phyloP scores from a whole-genome alignment of 2,329 filamentous ascomycete species.

The Lachnellula suecica region DNA sequence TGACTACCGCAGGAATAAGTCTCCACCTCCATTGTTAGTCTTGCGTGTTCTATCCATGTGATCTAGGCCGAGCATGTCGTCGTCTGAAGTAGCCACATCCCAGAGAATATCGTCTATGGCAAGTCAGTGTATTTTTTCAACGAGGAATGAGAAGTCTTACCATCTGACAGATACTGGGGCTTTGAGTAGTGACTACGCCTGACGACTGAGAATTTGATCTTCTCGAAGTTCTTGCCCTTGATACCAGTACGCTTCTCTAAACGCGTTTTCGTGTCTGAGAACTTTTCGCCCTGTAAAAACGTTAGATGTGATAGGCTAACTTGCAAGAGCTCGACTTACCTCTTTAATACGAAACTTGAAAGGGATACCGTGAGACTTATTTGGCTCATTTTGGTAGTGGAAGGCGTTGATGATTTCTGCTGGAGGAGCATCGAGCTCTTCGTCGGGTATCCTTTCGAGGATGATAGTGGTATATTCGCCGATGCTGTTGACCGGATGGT shows the following conservation, averaged over 20 bases:
- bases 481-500: conserved; percentile 74
- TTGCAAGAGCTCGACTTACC: conserved; percentile 47
- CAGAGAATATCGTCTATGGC: conserved; percentile 57
- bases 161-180: conserved; percentile 82
- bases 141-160: conserved; percentile 52
- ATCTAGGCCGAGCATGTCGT: conserved; percentile 65
- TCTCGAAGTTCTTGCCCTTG: conserved; percentile 97
- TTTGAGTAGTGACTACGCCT: conserved; percentile 70
- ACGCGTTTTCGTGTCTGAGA: conserved; percentile 91
- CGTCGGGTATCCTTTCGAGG: conserved; percentile 77
- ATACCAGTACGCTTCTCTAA: conserved; percentile 88
- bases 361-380: conserved; percentile 80
- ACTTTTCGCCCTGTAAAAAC: conserved; percentile 68
- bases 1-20: conserved; percentile 60
- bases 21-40: conserved; percentile 58
- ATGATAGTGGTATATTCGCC: conserved; percentile 84
- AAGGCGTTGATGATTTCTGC: conserved; percentile 72
- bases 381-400: conserved; percentile 90
- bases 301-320: conserved; percentile 6
- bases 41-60: conserved; percentile 62
- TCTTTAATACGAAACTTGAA: conserved; percentile 87
- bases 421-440: conserved; percentile 60
- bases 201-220: conserved; percentile 92
- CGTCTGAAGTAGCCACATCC: conserved; percentile 50
- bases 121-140: conserved; percentile 13